Conservation (phyloP, 2,329 filamentous ascomycete species). For the Neurospora sp. region DNA sequence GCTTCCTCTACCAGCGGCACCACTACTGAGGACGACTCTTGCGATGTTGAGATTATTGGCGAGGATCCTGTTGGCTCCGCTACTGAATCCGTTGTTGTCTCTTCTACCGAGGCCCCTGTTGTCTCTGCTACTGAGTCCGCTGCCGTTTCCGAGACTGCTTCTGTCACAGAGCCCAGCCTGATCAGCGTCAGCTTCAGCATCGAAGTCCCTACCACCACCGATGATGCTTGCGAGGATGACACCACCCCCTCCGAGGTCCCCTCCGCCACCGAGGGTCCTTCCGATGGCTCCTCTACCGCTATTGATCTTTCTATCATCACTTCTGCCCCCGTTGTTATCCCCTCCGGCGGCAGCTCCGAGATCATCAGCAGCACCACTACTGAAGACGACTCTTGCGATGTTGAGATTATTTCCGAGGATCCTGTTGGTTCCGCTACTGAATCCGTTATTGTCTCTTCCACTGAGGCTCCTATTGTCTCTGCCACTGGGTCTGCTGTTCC, state of each 20-base stretch:
- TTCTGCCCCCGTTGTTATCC: neutral
- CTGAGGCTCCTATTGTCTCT: too few species aligned
- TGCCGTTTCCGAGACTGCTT: neutral
- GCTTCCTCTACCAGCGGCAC: neutral
- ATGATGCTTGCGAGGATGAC: conserved; percentile 4
- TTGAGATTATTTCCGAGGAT: neutral
- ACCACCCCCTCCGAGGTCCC: neutral
- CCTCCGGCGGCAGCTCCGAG: neutral
- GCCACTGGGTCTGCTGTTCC: neutral
- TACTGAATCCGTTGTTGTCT: neutral
- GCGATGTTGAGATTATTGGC: neutral
- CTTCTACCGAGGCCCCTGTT: too few species aligned
- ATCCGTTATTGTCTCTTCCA: neutral
- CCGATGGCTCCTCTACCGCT: neutral
- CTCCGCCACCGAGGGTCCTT: neutral
- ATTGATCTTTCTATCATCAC: neutral
- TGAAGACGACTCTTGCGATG: neutral
- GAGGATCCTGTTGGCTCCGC: neutral
- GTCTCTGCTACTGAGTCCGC: neutral
- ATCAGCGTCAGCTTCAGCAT: neutral
- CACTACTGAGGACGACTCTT: neutral
- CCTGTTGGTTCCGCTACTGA: conserved; percentile 1
- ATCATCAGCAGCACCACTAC: neutral
- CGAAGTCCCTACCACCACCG: neutral
- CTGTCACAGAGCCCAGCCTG: neutral